Evolutionary conservation across 2,329 filamentous ascomycete species (phyloP).

Genomic region (Venturiaceae sp.): DNA sequence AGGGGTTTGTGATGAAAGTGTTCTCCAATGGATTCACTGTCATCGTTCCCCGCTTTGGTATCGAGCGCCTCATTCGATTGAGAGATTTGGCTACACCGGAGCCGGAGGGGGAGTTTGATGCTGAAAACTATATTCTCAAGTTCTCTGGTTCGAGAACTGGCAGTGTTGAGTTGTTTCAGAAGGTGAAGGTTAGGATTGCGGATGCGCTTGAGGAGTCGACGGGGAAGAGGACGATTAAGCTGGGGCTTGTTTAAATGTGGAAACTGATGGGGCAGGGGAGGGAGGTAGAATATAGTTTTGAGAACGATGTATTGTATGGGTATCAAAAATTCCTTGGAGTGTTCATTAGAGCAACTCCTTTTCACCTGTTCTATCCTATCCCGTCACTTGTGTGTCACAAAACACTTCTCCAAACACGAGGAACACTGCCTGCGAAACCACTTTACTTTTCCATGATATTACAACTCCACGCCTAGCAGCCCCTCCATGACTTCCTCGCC

Average conservation of each 20-base stretch:
- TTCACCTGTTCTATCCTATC: not conserved
- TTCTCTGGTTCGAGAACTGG: constrained; percentile 46
- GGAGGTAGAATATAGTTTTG: not conserved
- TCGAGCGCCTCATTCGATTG: constrained; percentile 82
- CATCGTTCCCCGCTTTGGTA: constrained; percentile 89
- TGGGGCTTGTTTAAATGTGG: constrained; percentile 40
- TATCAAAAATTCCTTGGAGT: not conserved
- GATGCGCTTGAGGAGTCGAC: constrained; percentile 91
- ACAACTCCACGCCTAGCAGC: constrained; percentile 59
- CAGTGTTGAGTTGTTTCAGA: constrained; percentile 78
- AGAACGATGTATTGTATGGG: not conserved
- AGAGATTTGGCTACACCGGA: constrained; percentile 68
- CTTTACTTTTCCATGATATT: too few species aligned
- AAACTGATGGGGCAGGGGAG: too few species aligned
- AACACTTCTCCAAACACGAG: too few species aligned
- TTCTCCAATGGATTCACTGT: constrained; percentile 98
- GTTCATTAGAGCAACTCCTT: not conserved
- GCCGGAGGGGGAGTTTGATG: constrained; percentile 74
- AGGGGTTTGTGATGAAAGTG: constrained; percentile 92
- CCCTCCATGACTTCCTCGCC: constrained; percentile 79
- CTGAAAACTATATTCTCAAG: constrained; percentile 70
- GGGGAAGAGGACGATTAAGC: constrained; percentile 86
- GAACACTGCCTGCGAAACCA: too few species aligned
- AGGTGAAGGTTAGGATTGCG: constrained; percentile 77
- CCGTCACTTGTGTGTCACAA: too few species aligned